phyloP scores from a whole-genome alignment of 495 filamentous ascomycete species.

The Trichodelitschia bisporula region DNA sequence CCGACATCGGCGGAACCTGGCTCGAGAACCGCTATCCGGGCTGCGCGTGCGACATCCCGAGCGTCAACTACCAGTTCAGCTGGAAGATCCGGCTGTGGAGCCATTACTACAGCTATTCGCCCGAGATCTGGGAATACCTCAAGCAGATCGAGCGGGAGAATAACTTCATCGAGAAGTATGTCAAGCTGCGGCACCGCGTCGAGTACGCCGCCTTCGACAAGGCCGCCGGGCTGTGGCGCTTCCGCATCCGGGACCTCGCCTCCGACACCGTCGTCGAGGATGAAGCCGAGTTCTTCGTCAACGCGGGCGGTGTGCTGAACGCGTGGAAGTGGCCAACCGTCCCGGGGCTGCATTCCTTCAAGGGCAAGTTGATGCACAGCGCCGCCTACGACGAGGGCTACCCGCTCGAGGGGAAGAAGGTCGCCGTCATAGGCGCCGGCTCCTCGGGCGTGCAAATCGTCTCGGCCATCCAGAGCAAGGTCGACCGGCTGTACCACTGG shows the following conservation, averaged over 20 bases:
- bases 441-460: constrained; percentile 17
- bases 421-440: constrained; percentile 17
- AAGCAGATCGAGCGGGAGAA: constrained; percentile 20
- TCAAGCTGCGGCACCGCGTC: constrained; percentile 15
- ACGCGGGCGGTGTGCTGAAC: constrained; percentile 18
- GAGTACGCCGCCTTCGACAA: constrained; percentile 13
- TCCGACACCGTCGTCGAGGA: constrained; percentile 13
- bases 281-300: constrained; percentile 16
- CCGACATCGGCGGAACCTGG: constrained; percentile 20
- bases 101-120: constrained; percentile 17
- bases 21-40: constrained; percentile 15
- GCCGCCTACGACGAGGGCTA: constrained; percentile 16
- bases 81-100: constrained; percentile 21
- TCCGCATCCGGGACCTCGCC: constrained; percentile 11
- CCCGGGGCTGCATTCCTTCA: constrained; percentile 12
- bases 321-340: constrained; percentile 17
- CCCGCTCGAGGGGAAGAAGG: constrained; percentile 14
- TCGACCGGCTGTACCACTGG: constrained; percentile 14
- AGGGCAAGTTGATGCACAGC: constrained; percentile 18
- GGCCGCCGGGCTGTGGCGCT: constrained; percentile 11
- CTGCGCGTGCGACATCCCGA: constrained; percentile 18
- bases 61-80: constrained; percentile 16
- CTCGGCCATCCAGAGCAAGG: constrained; percentile 12
- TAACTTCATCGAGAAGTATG: constrained; percentile 16
- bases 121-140: constrained; percentile 19